phyloP scores from a whole-genome alignment of 805 yeast species.

The Barnettozyma vustinii region DNA sequence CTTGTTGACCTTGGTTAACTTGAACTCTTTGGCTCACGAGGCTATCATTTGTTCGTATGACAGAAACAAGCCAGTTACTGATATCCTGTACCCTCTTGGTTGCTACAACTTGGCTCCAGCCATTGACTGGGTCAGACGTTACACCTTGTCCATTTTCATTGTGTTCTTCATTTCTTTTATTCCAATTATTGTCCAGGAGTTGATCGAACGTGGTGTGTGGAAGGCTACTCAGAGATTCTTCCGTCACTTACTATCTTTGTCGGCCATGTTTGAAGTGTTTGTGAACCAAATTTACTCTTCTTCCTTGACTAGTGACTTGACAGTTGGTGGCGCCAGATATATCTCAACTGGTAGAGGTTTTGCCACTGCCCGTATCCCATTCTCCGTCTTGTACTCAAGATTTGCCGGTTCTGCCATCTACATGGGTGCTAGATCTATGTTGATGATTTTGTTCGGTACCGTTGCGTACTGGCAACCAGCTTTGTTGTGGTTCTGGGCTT shows the following conservation, averaged over 20 bases:
- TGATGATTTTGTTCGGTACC: slow-evolving; percentile 68
- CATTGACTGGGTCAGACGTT: slow-evolving; percentile 78
- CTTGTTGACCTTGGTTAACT: slow-evolving; percentile 62
- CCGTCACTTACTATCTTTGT: slow-evolving; percentile 63
- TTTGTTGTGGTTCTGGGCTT: slow-evolving; percentile 95
- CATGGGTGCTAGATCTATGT: slow-evolving; percentile 75
- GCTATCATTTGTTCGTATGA: slow-evolving; percentile 63
- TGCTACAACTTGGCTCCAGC: slow-evolving; percentile 73
- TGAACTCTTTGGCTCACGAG: slow-evolving; percentile 71
- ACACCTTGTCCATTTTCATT: slow-evolving; percentile 73
- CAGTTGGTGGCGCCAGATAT: slow-evolving; percentile 84
- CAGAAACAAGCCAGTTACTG: slow-evolving; percentile 61
- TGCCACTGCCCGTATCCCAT: slow-evolving; percentile 75
- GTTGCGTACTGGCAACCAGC: slow-evolving; percentile 89
- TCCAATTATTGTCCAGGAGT: slow-evolving; percentile 74
- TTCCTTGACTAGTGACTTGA: slow-evolving; percentile 63
- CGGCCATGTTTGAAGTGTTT: slow-evolving; percentile 80
- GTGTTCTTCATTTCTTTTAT: slow-evolving; percentile 76
- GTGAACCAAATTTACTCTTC: slow-evolving; percentile 76
- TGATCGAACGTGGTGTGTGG: slow-evolving; percentile 78
- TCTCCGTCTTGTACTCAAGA: slow-evolving; percentile 67
- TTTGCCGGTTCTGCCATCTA: slow-evolving; percentile 80
- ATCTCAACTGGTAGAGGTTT: slow-evolving; percentile 85
- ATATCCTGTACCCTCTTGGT: slow-evolving; percentile 58
- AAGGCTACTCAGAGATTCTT: slow-evolving; percentile 64